Percentiles rank a stretch among this genome's conserved stretches.
These are phyloP conservation scores for Tritrichomonas musculus DNA, from an alignment of 208 protist species.

Conservation along the genomic window DNA sequence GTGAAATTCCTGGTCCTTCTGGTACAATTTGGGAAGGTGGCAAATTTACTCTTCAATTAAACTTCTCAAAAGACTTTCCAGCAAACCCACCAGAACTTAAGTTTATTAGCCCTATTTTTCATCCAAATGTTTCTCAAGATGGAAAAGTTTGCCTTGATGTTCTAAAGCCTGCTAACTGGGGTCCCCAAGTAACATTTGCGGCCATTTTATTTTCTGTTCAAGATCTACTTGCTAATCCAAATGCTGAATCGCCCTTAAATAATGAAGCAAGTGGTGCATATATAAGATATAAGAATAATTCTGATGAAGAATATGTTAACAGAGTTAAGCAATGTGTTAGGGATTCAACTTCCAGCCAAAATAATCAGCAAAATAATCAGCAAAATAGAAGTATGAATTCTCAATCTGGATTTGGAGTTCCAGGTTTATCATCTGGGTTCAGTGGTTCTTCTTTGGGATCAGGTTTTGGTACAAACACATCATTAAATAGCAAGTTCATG, in stretches of 20 bases:
- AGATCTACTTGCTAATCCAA: not conserved
- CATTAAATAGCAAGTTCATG: too few species aligned
- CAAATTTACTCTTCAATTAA: not conserved
- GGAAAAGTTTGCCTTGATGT: too few species aligned
- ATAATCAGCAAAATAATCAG: too few species aligned
- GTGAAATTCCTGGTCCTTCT: slow-evolving; percentile 36
- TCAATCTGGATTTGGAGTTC: too few species aligned
- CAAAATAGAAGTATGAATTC: too few species aligned
- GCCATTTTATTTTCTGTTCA: not conserved
- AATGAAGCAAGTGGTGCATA: too few species aligned
- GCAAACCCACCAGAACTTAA: not conserved
- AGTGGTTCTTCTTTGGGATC: too few species aligned
- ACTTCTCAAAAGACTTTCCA: not conserved
- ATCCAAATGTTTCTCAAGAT: too few species aligned
- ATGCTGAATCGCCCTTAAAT: not conserved
- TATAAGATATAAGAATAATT: too few species aligned
- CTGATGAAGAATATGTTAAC: slow-evolving; percentile 81
- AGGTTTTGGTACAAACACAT: too few species aligned
- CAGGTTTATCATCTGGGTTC: too few species aligned
- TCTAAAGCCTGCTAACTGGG: slow-evolving; percentile 55
- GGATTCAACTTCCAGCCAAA: too few species aligned
- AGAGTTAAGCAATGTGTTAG: slow-evolving; percentile 72
- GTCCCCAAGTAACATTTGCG: not conserved
- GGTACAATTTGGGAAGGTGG: not conserved
- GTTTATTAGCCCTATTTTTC: not conserved